These are phyloP conservation scores for Penicillium sp. DNA, from an alignment of 2,329 filamentous ascomycete species.

Conservation along the genomic window DNA sequence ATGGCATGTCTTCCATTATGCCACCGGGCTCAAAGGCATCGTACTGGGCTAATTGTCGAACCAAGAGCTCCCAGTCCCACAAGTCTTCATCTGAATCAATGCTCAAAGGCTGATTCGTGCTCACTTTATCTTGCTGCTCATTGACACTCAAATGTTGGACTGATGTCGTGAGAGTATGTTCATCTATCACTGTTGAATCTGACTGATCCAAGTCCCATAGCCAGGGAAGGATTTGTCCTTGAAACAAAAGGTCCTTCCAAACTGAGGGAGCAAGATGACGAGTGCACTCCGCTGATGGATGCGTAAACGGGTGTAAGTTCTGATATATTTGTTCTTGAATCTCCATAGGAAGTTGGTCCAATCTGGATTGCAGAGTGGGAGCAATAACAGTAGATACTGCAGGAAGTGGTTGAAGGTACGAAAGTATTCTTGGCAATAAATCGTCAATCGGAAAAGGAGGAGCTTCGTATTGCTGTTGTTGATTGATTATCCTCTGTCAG, in stretches of 20 bases:
- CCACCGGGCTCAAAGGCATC: neutral
- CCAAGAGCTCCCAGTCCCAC: conserved; percentile 7
- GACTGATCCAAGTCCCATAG: conserved; percentile 1
- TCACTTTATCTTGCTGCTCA: neutral
- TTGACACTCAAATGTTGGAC: neutral
- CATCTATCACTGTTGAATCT: neutral
- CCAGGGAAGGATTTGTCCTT: conserved; percentile 1
- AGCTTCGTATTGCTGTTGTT: neutral
- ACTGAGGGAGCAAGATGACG: neutral
- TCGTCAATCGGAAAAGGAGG: conserved; percentile 3
- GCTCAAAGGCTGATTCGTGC: neutral
- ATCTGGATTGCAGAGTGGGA: neutral
- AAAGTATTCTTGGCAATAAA: neutral
- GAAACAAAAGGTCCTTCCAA: conserved; percentile 2
- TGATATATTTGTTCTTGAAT: neutral
- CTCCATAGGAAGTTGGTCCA: neutral
- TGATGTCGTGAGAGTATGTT: neutral
- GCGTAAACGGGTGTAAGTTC: neutral
- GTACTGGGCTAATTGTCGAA: neutral
- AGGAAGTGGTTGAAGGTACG: conserved; percentile 1
- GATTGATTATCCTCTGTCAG: neutral
- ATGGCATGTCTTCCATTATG: neutral
- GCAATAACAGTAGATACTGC: neutral
- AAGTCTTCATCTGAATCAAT: neutral
- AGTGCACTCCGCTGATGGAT: neutral